phyloP scores from a whole-genome alignment of 495 filamentous ascomycete genomes.

The Aspergillus bridgeri region DNA sequence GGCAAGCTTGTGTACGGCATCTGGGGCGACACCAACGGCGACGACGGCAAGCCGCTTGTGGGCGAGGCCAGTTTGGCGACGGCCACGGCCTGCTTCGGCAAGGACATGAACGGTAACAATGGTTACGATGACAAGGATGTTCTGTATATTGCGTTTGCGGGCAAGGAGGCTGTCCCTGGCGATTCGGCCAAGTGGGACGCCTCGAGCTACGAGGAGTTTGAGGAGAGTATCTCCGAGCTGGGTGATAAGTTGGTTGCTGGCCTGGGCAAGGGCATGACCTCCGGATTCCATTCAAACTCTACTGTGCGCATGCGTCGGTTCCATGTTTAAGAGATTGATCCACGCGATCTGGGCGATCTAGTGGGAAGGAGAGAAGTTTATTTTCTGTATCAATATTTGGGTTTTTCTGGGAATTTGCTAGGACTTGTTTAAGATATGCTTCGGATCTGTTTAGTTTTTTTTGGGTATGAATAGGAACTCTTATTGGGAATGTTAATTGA shows the following conservation, averaged over 20 bases:
- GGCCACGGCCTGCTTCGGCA: slow-evolving; percentile 53
- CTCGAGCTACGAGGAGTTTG: slow-evolving; percentile 40
- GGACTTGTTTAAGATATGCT: too few relatives aligned
- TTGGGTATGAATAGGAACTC: too few relatives aligned
- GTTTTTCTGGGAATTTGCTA: too few relatives aligned
- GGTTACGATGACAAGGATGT: slow-evolving; percentile 50
- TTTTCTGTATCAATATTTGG: neutral
- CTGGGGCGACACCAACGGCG: slow-evolving; percentile 65
- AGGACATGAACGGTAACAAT: slow-evolving; percentile 44
- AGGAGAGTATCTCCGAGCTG: slow-evolving; percentile 43
- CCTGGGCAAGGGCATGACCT: neutral
- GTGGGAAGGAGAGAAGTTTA: neutral
- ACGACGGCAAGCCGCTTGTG: slow-evolving; percentile 28
- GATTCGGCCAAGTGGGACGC: slow-evolving; percentile 50
- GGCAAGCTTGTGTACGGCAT: slow-evolving; percentile 59
- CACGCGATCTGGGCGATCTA: too few relatives aligned
- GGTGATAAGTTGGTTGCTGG: slow-evolving; percentile 41
- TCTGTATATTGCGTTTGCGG: slow-evolving; percentile 55
- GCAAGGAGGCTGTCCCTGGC: slow-evolving; percentile 46
- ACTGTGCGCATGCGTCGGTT: neutral
- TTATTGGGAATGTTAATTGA: too few relatives aligned
- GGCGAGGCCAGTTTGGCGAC: slow-evolving; percentile 57
- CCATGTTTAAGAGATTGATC: neutral
- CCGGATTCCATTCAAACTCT: neutral
- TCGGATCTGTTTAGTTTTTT: too few relatives aligned